Conservation (phyloP, 257 asterid species). For the Nicotiana paniculata region DNA sequence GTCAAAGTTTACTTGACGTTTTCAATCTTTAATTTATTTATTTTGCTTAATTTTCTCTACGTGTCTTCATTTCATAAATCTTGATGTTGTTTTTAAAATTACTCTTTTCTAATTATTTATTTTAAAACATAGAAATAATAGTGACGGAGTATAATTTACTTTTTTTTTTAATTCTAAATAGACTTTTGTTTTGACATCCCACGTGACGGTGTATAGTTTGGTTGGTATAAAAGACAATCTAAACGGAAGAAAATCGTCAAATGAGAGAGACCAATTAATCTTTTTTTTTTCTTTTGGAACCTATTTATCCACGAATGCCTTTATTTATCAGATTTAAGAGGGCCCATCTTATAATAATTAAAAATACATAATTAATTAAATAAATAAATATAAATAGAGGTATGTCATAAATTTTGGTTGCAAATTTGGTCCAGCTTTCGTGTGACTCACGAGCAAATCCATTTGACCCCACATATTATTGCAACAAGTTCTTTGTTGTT, state of each 20-base stretch:
- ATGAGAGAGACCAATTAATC: not conserved
- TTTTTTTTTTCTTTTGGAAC: no score
- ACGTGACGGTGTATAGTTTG: slow-evolving; percentile 8
- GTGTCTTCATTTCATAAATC: no score
- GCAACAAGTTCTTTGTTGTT: not conserved
- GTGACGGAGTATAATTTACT: not conserved
- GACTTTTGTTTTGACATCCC: not conserved
- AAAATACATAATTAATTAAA: not conserved
- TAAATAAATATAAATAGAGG: not conserved
- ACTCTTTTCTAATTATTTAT: no score
- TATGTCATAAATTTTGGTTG: not conserved
- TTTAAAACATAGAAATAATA: no score
- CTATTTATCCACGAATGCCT: not conserved
- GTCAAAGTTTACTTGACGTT: not conserved
- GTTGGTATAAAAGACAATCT: slow-evolving; percentile 12
- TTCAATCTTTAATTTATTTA: not conserved
- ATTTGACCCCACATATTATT: not conserved
- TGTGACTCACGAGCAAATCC: not conserved
- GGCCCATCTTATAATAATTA: not conserved
- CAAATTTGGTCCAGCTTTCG: not conserved
- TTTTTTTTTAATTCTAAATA: not conserved
- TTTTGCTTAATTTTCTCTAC: not conserved
- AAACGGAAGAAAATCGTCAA: slow-evolving; percentile 11
- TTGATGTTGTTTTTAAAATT: no score
- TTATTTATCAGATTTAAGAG: not conserved